Base-by-base conservation (phyloP, 2,329 filamentous ascomycete genomes). In the Fonsecaea pedrosoi region DNA sequence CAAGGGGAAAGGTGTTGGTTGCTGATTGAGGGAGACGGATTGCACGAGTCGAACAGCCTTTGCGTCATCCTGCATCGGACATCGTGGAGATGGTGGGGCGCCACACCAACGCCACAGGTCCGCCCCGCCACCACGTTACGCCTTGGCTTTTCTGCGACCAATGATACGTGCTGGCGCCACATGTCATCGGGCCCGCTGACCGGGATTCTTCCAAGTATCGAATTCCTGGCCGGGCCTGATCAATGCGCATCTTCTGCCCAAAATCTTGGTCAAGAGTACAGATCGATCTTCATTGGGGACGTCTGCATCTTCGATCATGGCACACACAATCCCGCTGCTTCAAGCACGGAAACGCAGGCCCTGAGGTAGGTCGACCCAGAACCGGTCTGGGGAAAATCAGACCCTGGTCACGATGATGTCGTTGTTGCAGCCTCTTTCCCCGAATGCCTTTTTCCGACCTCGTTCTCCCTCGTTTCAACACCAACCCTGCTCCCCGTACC, bases 181-280 rank as follows among this genome's bases (percentile, higher is more conserved):
- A 57, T 38, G 32, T 50, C 45, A 30, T 25, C 21, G 40, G 53
- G 35, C 58, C 60, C 60, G 55, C 18, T 35, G 58, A 70, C 68
- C 58, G 58, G 68, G 68, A 64, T 67, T 38, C n/a, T 67, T 67
- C 68, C 68, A 67, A 70, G 58, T 70, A 67, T 65, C 63, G 45
- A 21, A 21, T 15, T 18, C 35, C 30, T 30, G 5, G 45, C 45
- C 5, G 45, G 25, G 3, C 21, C 15, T 30, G 45, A 3, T 50
- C 54, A 25, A 50, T 50, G 45, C 21, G 10, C 18, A 48, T 5
- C 18, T 7, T 50, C 45, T 32, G 35, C 45, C 48, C 63, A 50
- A 42, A 58, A 62, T 65, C 66, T 65, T 68, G 66, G 48, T 54
- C 57, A 13, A 45, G 38, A 12, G 21, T 12, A 35, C 18, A n/a